Evolutionary conservation across 805 yeast species (phyloP).

Genomic region (Suhomyces canberraensis): DNA sequence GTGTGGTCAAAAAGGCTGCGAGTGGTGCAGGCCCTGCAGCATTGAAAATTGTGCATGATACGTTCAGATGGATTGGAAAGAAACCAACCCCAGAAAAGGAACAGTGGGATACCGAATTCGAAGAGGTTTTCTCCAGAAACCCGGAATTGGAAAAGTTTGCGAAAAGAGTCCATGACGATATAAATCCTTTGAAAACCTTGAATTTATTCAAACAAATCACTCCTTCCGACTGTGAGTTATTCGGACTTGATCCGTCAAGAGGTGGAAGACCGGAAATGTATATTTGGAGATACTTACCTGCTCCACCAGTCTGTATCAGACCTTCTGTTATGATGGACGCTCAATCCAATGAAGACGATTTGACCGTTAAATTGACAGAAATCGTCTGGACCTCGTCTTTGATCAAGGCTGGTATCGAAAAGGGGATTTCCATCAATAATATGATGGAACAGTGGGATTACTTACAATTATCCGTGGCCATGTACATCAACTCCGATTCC

Average conservation of each 20-base stretch:
- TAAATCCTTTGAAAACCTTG: conserved; percentile 87
- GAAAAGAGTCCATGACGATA: conserved; percentile 85
- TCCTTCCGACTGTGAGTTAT: conserved; percentile 85
- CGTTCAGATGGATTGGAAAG: conserved; percentile 94
- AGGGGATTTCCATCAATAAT: conserved; percentile 88
- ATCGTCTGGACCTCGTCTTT: conserved; percentile 95
- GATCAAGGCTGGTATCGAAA: conserved; percentile 91
- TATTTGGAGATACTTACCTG: conserved; percentile 95
- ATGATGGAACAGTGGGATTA: conserved; percentile 99
- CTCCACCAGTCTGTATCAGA: conserved; percentile 98
- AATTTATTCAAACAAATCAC: conserved; percentile 81
- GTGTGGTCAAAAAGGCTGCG: conserved; percentile 95
- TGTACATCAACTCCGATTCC: conserved; percentile 95
- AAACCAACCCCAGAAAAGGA: conserved; percentile 79
- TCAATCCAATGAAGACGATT: conserved; percentile 94
- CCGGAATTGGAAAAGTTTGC: conserved; percentile 89
- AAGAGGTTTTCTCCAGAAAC: conserved; percentile 64
- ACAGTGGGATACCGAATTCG: conserved; percentile 85
- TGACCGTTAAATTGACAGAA: conserved; percentile 93
- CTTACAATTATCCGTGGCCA: conserved; percentile 89
- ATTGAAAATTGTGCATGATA: conserved; percentile 90
- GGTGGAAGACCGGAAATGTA: conserved; percentile 96
- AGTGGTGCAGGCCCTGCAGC: conserved; percentile 92
- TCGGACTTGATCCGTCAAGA: conserved; percentile 83
- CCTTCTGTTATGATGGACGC: conserved; percentile 94